Percentiles rank a stretch among this genome's conserved stretches.
phyloP scores from a whole-genome alignment of 257 asterid species.

The Ocimum tenuiflorum region DNA sequence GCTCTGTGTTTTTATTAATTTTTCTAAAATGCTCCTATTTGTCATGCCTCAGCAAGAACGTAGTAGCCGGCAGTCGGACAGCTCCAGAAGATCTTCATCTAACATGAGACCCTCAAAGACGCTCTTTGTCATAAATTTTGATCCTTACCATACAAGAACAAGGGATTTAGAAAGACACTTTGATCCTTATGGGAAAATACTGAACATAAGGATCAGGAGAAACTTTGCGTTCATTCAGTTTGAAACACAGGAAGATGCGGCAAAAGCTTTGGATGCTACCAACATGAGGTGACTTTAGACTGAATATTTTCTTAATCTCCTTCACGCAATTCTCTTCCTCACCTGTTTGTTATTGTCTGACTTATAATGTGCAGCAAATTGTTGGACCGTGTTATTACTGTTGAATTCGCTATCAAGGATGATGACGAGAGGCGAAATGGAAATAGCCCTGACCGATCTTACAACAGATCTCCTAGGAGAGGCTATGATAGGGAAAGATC shows the following conservation, averaged over 20 bases:
- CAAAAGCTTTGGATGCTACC: slow-evolving; percentile 72
- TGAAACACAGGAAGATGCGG: slow-evolving; percentile 66
- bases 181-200: slow-evolving; percentile 67
- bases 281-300: slow-evolving; percentile 47
- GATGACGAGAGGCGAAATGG: slow-evolving; percentile 63
- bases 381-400: slow-evolving; percentile 64
- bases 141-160: slow-evolving; percentile 60
- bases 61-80: slow-evolving; percentile 42
- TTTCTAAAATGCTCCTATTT: slow-evolving; percentile 11
- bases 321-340: not conserved
- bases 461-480: slow-evolving; percentile 60
- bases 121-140: slow-evolving; percentile 74
- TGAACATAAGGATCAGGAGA: slow-evolving; percentile 64
- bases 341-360: not conserved
- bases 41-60: slow-evolving; percentile 57
- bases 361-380: slow-evolving; percentile 45
- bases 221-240: slow-evolving; percentile 75
- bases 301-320: not conserved
- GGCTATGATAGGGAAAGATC: slow-evolving; percentile 53
- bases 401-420: slow-evolving; percentile 66
- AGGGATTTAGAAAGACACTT: slow-evolving; percentile 72
- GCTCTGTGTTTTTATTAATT: not conserved
- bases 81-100: slow-evolving; percentile 43
- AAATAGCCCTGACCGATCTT: slow-evolving; percentile 49
- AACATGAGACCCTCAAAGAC: slow-evolving; percentile 57